Evolutionary conservation across 768 basidiomycete genomes (phyloP).

Genomic region (Nidularia sp.): DNA sequence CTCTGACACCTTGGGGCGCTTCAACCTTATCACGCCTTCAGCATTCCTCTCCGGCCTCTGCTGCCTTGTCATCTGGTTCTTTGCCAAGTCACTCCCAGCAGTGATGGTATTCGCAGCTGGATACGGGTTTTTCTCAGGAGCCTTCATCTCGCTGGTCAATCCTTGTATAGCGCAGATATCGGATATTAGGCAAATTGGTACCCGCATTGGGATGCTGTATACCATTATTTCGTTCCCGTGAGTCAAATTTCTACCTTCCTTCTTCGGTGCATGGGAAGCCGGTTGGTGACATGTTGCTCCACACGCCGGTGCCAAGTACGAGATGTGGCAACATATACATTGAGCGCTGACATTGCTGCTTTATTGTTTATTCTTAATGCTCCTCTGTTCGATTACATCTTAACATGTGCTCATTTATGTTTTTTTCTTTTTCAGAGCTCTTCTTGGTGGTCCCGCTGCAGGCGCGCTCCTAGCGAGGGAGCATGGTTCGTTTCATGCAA

Average conservation of each 20-base stretch:
- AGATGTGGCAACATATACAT: background rate
- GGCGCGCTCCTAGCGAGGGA: conserved; percentile 48
- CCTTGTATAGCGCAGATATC: conserved; percentile 70
- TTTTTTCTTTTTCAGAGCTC: conserved; percentile 34
- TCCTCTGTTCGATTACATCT: background rate
- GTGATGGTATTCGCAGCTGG: conserved; percentile 48
- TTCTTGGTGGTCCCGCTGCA: conserved; percentile 61
- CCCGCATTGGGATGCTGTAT: conserved; percentile 62
- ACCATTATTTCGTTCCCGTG: conserved; percentile 66
- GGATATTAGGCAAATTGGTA: conserved; percentile 52
- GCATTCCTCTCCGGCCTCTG: conserved; percentile 61
- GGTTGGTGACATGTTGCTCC: background rate
- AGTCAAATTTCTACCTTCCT: conserved; percentile 25
- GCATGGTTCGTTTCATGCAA: conserved; percentile 41
- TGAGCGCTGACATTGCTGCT: too few relatives aligned
- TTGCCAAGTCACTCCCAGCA: conserved; percentile 30
- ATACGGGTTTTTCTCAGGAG: conserved; percentile 66
- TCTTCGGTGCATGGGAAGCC: background rate
- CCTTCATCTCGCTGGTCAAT: conserved; percentile 63
- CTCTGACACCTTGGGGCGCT: conserved; percentile 62
- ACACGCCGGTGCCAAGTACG: background rate
- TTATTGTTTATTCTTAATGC: background rate
- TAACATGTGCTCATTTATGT: conserved; percentile 1
- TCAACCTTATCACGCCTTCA: conserved; percentile 62
- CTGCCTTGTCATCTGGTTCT: conserved; percentile 56